Evolutionary conservation across 2,329 filamentous ascomycete genomes (phyloP).

Genomic region (Cercospora canescens): DNA sequence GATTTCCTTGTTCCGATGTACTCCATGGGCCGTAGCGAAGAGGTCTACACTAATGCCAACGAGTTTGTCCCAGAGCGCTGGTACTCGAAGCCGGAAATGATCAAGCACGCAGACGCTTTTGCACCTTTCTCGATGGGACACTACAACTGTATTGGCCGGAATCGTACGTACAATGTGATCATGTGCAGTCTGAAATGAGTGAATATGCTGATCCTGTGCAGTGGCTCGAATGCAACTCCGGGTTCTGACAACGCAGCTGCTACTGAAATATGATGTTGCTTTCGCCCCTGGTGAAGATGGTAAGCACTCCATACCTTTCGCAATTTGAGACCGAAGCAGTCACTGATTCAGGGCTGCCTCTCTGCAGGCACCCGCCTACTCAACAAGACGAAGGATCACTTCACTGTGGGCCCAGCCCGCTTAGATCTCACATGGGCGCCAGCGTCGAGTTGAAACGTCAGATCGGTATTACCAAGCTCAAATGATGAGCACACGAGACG

Average conservation of each 20-base stretch:
- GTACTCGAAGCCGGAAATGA: slow-evolving; percentile 37
- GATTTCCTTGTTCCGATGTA: slow-evolving; percentile 24
- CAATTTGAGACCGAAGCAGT: neutral
- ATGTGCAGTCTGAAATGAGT: neutral
- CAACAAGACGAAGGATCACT: slow-evolving; percentile 39
- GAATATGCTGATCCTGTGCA: slow-evolving; percentile 2
- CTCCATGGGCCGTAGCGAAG: slow-evolving; percentile 29
- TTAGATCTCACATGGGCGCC: slow-evolving; percentile 23
- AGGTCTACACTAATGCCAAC: slow-evolving; percentile 32
- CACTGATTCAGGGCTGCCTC: neutral
- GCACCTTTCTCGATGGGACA: slow-evolving; percentile 39
- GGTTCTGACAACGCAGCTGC: slow-evolving; percentile 36
- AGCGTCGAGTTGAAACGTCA: slow-evolving; percentile 7
- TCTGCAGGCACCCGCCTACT: slow-evolving; percentile 26
- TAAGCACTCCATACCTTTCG: neutral
- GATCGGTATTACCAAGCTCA: neutral
- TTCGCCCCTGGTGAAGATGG: slow-evolving; percentile 41
- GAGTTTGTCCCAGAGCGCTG: slow-evolving; percentile 40
- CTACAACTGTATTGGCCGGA: slow-evolving; percentile 41
- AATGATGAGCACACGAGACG: neutral
- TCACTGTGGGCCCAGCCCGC: slow-evolving; percentile 33
- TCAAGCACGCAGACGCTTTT: slow-evolving; percentile 40
- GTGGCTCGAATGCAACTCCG: slow-evolving; percentile 41
- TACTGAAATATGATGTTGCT: slow-evolving; percentile 39
- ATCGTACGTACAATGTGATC: slow-evolving; percentile 13